Evolutionary conservation across 2,329 filamentous ascomycete species (phyloP).

Genomic region (Hysterium pulicare): DNA sequence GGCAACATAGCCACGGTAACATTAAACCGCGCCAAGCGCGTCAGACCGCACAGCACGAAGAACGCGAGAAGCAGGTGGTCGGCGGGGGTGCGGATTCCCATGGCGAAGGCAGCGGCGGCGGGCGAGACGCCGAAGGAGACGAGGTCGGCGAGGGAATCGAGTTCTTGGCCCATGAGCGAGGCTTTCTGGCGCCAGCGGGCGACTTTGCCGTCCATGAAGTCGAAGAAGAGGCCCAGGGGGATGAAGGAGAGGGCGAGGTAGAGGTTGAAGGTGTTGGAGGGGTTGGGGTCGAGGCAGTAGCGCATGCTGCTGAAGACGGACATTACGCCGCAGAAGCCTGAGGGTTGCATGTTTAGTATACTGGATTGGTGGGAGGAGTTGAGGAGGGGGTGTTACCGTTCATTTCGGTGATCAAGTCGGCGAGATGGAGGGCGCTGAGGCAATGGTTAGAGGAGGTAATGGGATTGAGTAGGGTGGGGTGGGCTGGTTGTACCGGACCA

Average conservation of each 20-base stretch:
- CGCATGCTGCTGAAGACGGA: constrained; percentile 93
- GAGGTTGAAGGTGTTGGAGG: constrained; percentile 63
- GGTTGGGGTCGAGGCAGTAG: constrained; percentile 73
- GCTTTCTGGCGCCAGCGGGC: constrained; percentile 96
- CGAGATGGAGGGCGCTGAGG: constrained; percentile 62
- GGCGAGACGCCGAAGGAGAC: constrained; percentile 95
- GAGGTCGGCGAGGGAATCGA: constrained; percentile 92
- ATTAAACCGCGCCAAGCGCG: constrained; percentile 93
- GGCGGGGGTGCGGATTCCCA: constrained; percentile 78
- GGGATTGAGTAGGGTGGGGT: not conserved
- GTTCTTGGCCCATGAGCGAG: constrained; percentile 94
- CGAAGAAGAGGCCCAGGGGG: constrained; percentile 85
- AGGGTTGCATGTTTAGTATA: constrained; percentile 2
- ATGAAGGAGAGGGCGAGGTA: constrained; percentile 84
- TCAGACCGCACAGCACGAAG: constrained; percentile 93
- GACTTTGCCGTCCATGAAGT: constrained; percentile 96
- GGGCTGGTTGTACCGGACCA: constrained; percentile 39
- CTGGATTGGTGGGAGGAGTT: not conserved
- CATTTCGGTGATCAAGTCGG: constrained; percentile 79
- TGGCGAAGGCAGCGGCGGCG: constrained; percentile 79
- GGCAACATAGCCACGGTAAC: constrained; percentile 87
- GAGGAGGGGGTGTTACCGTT: constrained; percentile 54
- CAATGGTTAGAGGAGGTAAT: constrained; percentile 9
- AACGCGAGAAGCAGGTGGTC: constrained; percentile 81
- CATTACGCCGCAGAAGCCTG: constrained; percentile 85